These are phyloP conservation scores for Colletotrichum eremochloae DNA, from an alignment of 2,329 filamentous ascomycete species.

Conservation along the genomic window DNA sequence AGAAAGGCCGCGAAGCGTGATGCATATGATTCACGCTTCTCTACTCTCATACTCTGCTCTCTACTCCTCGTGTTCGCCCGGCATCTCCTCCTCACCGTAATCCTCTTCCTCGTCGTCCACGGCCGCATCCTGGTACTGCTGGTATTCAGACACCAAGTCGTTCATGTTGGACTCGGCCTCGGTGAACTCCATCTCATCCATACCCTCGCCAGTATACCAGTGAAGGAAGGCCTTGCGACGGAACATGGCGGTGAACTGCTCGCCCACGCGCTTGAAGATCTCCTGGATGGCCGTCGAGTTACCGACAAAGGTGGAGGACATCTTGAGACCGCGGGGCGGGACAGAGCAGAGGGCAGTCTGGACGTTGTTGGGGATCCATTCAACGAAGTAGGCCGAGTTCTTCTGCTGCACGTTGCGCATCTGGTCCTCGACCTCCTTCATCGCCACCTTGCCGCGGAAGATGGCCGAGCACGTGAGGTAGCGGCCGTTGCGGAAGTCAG, in stretches of 20 bases:
- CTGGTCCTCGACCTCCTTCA: slow-evolving; percentile 99
- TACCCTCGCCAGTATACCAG: slow-evolving; percentile 99
- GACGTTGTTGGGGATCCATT: slow-evolving; percentile 99
- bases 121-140: slow-evolving; percentile 99
- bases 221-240: slow-evolving; percentile 99
- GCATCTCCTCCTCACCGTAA: not conserved
- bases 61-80: no score
- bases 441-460: slow-evolving; percentile 99
- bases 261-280: slow-evolving; percentile 99
- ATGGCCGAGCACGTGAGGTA: slow-evolving; percentile 99
- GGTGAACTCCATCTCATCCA: slow-evolving; percentile 99
- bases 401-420: slow-evolving; percentile 99
- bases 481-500: slow-evolving; percentile 99
- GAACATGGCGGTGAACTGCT: slow-evolving; percentile 99
- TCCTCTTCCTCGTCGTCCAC: slow-evolving; percentile 98
- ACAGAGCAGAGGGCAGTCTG: slow-evolving; percentile 99
- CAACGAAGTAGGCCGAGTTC: slow-evolving; percentile 99
- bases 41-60: no score
- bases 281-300: slow-evolving; percentile 99
- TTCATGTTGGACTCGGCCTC: slow-evolving; percentile 99
- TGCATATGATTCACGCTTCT: no score
- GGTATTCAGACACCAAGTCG: slow-evolving; percentile 99
- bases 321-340: slow-evolving; percentile 96
- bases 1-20: no score
- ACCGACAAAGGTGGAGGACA: slow-evolving; percentile 98